Percentiles rank a stretch among this genome's conserved stretches.
phyloP scores from a whole-genome alignment of 495 filamentous ascomycete species.

The Hypoxylon lenormandii region DNA sequence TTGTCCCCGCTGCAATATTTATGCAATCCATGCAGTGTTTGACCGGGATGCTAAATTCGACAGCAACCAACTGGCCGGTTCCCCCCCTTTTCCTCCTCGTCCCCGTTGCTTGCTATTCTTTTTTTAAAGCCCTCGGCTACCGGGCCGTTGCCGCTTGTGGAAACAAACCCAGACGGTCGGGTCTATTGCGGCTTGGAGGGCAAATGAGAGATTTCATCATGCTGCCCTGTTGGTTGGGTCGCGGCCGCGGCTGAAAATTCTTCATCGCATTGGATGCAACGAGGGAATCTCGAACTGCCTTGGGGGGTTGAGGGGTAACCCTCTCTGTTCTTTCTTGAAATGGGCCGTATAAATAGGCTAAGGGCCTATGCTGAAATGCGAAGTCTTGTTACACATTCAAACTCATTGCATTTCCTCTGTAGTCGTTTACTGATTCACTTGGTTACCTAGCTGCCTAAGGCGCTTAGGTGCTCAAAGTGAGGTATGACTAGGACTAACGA shows the following conservation, averaged over 20 bases:
- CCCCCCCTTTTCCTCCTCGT: conserved; percentile 8
- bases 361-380: background rate
- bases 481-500: conserved; percentile 29
- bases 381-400: background rate
- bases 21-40: conserved; percentile 1
- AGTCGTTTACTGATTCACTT: too few species aligned
- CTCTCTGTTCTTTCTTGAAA: background rate
- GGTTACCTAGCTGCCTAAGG: background rate
- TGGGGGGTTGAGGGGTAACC: conserved; percentile 7
- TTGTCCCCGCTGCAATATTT: conserved; percentile 15
- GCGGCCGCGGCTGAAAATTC: conserved; percentile 27
- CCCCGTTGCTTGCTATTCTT: conserved; percentile 18
- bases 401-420: background rate
- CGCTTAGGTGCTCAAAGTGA: too few species aligned
- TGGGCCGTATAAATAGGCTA: conserved; percentile 22
- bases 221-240: conserved; percentile 25
- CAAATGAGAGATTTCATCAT: conserved; percentile 7
- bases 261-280: background rate
- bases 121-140: conserved; percentile 7
- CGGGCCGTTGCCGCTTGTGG: conserved; percentile 3
- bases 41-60: conserved; percentile 17
- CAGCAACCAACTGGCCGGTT: conserved; percentile 25
- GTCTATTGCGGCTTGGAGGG: conserved; percentile 9
- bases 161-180: conserved; percentile 28
- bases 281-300: background rate